These are phyloP conservation scores for Vigna trinervia DNA, from an alignment of 306 rosid genomes.

Conservation along the genomic window DNA sequence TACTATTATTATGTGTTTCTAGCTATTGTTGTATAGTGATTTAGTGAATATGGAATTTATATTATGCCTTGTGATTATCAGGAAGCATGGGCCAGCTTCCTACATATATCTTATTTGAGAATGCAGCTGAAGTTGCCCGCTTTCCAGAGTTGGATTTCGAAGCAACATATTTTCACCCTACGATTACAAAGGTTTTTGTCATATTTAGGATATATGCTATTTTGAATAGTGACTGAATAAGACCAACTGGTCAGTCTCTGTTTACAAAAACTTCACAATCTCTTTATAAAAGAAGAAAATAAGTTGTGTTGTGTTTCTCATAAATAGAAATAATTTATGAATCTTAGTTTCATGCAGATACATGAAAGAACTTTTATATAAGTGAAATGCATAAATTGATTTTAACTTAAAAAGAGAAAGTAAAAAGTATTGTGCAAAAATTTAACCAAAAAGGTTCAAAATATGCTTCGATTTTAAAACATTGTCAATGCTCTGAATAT, in stretches of 20 bases:
- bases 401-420: not conserved
- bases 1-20: not conserved
- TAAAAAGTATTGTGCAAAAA: too few species aligned
- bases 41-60: slow-evolving; percentile 29
- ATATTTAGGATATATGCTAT: slow-evolving; percentile 8
- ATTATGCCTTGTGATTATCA: slow-evolving; percentile 47
- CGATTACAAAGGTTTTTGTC: slow-evolving; percentile 69
- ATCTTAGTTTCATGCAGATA: not conserved
- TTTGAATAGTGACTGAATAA: slow-evolving; percentile 21
- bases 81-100: slow-evolving; percentile 92
- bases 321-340: not conserved
- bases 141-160: slow-evolving; percentile 72
- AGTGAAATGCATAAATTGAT: not conserved
- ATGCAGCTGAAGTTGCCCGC: slow-evolving; percentile 81
- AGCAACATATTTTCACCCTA: slow-evolving; percentile 57
- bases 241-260: not conserved
- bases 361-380: not conserved
- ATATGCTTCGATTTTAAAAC: not conserved
- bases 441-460: not conserved
- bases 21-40: slow-evolving; percentile 11
- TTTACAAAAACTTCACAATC: not conserved
- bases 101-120: slow-evolving; percentile 80
- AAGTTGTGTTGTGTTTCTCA: not conserved
- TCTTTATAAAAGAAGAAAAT: not conserved
- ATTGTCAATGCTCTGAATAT: not conserved